phyloP scores from a whole-genome alignment of 495 filamentous ascomycete species.

The Lasiosphaeris hirsuta region DNA sequence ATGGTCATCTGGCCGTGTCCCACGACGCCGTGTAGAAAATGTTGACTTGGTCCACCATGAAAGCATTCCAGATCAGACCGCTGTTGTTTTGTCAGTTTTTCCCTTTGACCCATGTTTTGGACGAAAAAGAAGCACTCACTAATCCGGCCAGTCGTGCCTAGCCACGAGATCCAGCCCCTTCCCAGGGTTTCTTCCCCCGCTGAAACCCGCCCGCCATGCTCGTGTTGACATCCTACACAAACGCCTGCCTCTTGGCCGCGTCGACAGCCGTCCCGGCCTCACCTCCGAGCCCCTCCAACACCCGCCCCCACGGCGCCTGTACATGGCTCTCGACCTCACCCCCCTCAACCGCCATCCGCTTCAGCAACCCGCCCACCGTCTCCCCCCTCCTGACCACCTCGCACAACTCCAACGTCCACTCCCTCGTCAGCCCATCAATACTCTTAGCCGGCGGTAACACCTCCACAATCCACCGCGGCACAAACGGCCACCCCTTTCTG shows the following conservation, averaged over 20 bases:
- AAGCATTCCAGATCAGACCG: slow-evolving; percentile 21
- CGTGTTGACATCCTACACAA: slow-evolving; percentile 22
- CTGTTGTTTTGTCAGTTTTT: not conserved
- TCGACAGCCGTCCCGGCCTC: slow-evolving; percentile 15
- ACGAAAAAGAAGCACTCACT: slow-evolving; percentile 10
- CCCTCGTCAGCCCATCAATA: slow-evolving; percentile 24
- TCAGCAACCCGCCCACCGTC: slow-evolving; percentile 10
- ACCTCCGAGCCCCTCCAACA: slow-evolving; percentile 18
- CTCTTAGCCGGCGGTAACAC: slow-evolving; percentile 21
- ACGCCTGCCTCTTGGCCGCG: slow-evolving; percentile 17
- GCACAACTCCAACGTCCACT: slow-evolving; percentile 20
- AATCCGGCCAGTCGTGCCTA: slow-evolving; percentile 22
- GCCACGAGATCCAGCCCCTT: slow-evolving; percentile 13
- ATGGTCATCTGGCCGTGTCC: slow-evolving; percentile 25
- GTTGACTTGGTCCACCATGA: slow-evolving; percentile 17
- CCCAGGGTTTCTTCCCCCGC: not conserved
- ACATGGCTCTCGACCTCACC: slow-evolving; percentile 12
- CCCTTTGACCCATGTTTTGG: not conserved
- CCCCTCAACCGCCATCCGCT: slow-evolving; percentile 12
- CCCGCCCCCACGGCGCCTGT: slow-evolving; percentile 20
- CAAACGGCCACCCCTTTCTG: slow-evolving; percentile 26
- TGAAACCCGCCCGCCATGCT: not conserved
- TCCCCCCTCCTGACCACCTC: slow-evolving; percentile 6
- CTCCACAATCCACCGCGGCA: slow-evolving; percentile 16
- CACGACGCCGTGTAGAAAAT: slow-evolving; percentile 22